Percentiles rank a stretch among this genome's conserved stretches.
Evolutionary conservation across 2,329 filamentous ascomycete species (phyloP).

Genomic region (Colletotrichum tamarilloi): DNA sequence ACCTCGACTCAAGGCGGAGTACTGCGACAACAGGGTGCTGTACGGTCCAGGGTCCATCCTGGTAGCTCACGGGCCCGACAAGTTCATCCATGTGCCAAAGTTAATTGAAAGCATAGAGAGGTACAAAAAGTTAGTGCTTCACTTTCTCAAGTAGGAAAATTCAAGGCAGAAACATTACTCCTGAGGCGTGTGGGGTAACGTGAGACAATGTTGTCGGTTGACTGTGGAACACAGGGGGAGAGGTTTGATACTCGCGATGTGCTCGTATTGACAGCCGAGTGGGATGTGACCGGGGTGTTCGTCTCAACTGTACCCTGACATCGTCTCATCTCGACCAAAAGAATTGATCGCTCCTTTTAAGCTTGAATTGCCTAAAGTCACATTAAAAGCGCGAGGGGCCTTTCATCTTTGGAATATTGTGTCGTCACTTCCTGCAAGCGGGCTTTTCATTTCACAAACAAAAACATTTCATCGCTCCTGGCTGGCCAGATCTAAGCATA

Average conservation of each 20-base stretch:
- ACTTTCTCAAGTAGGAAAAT: constrained; percentile 13
- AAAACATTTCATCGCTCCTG: not conserved
- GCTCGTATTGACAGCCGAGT: not conserved
- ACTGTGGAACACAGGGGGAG: not conserved
- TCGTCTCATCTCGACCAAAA: constrained; percentile 18
- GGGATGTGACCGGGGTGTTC: constrained; percentile 1
- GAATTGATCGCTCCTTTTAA: not conserved
- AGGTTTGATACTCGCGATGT: constrained; percentile 1
- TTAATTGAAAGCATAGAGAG: constrained; percentile 49
- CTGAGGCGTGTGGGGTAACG: not conserved
- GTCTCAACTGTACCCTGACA: constrained; percentile 19
- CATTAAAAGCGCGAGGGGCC: not conserved
- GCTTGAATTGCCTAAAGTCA: not conserved
- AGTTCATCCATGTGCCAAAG: constrained; percentile 48
- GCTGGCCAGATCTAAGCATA: constrained; percentile 10
- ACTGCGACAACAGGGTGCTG: constrained; percentile 47
- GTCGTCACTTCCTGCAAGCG: not conserved
- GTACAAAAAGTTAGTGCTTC: constrained; percentile 47
- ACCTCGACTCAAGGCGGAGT: constrained; percentile 45
- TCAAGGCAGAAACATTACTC: not conserved
- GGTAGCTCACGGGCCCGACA: constrained; percentile 50
- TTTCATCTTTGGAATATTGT: not conserved
- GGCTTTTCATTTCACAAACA: not conserved
- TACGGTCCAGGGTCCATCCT: constrained; percentile 53
- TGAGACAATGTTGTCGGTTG: not conserved